phyloP scores from a whole-genome alignment of 768 basidiomycete species.

The Cystofilobasidium macerans region DNA sequence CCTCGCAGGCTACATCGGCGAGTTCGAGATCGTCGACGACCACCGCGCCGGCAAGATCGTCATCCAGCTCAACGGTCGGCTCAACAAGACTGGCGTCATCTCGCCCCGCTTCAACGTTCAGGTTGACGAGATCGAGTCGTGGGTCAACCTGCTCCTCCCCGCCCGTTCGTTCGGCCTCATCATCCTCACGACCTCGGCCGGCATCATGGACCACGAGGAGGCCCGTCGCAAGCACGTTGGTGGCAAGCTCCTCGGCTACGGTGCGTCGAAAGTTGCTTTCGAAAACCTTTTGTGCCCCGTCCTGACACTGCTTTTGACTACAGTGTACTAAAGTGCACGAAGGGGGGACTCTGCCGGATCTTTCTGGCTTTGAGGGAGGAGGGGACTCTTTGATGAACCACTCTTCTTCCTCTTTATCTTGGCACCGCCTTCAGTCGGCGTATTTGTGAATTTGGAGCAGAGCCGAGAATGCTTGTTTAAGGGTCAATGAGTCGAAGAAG shows the following conservation, averaged over 20 bases:
- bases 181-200: constrained; percentile 93
- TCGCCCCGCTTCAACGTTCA: constrained; percentile 98
- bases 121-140: constrained; percentile 68
- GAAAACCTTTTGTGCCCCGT: no score
- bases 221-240: constrained; percentile 82
- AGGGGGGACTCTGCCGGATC: no score
- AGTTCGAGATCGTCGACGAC: constrained; percentile 90
- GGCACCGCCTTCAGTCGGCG: no score
- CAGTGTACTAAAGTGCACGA: no score
- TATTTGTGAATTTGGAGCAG: no score
- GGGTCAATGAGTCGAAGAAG: no score
- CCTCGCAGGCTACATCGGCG: constrained; percentile 82
- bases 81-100: constrained; percentile 99
- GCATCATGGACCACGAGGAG: constrained; percentile 98
- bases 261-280: no score
- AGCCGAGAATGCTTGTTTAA: no score
- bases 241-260: constrained; percentile 28
- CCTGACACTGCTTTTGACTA: no score
- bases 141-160: constrained; percentile 84
- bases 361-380: no score
- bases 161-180: constrained; percentile 93
- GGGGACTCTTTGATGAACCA: no score
- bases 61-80: constrained; percentile 90
- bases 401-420: no score
- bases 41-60: constrained; percentile 98